phyloP scores from a whole-genome alignment of 1,139 yeast species.

The Sugiyamaella xylanicola region DNA sequence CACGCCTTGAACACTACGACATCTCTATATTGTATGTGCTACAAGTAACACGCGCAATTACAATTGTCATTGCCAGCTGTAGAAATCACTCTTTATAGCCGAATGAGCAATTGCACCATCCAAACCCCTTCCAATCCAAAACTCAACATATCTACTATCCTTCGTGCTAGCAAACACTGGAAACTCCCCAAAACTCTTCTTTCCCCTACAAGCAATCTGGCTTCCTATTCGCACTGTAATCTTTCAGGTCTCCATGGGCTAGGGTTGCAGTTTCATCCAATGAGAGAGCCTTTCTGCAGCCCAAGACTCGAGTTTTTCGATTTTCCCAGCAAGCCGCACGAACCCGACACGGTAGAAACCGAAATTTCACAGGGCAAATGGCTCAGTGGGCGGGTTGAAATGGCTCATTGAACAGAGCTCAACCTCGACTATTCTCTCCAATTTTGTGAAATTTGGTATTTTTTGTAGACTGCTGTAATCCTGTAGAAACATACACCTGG shows the following conservation, averaged over 20 bases:
- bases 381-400: not conserved
- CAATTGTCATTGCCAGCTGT: too few relatives aligned
- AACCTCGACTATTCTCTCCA: not conserved
- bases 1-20: too few relatives aligned
- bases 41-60: too few relatives aligned
- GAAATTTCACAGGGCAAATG: constrained; percentile 4
- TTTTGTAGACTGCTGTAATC: not conserved
- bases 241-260: not conserved
- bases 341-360: not conserved
- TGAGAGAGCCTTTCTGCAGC: constrained; percentile 1
- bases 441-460: not conserved
- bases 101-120: too few relatives aligned
- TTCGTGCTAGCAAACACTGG: too few relatives aligned
- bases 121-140: too few relatives aligned
- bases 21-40: too few relatives aligned
- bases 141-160: too few relatives aligned
- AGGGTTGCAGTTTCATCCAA: constrained; percentile 9
- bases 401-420: not conserved
- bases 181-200: too few relatives aligned
- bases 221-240: too few relatives aligned
- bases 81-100: too few relatives aligned
- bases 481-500: not conserved
- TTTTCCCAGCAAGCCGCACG: constrained; percentile 8
- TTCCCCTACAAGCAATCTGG: too few relatives aligned
- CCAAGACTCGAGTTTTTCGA: not conserved